Percentiles rank a stretch among this genome's conserved stretches.
Conservation (phyloP, 768 basidiomycete genomes). For the Dictyophora rubrovolvata region DNA sequence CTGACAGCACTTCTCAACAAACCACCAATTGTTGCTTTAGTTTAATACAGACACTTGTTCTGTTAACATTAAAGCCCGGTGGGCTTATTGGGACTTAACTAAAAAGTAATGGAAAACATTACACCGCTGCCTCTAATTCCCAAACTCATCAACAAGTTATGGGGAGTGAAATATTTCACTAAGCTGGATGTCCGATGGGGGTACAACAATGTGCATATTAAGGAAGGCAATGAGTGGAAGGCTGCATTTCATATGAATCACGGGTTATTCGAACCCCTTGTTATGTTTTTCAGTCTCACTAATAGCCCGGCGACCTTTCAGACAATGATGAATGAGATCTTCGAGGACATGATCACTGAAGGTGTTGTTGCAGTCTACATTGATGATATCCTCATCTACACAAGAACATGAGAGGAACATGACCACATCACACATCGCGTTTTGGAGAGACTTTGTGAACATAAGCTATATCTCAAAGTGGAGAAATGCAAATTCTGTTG, state of each 20-base stretch:
- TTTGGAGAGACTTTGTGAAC: background rate
- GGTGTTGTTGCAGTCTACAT: slow-evolving; percentile 31
- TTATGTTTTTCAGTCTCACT: slow-evolving; percentile 21
- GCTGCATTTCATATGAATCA: slow-evolving; percentile 20
- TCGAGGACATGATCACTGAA: too few species aligned
- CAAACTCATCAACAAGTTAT: slow-evolving; percentile 21
- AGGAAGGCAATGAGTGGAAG: too few species aligned
- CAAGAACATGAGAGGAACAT: slow-evolving; percentile 2
- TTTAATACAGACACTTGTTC: too few species aligned
- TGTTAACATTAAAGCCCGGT: too few species aligned
- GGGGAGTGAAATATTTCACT: slow-evolving; percentile 16
- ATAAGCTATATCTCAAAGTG: too few species aligned
- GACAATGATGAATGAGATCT: too few species aligned
- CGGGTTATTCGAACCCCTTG: slow-evolving; percentile 19
- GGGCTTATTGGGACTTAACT: too few species aligned
- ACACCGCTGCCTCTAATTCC: slow-evolving; percentile 18
- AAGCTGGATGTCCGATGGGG: slow-evolving; percentile 23
- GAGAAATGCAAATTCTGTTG: too few species aligned
- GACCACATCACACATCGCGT: slow-evolving; percentile 1
- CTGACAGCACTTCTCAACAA: too few species aligned
- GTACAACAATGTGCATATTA: slow-evolving; percentile 19
- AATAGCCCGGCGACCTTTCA: slow-evolving; percentile 20
- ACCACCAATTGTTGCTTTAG: too few species aligned
- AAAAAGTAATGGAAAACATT: too few species aligned
- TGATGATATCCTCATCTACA: slow-evolving; percentile 32